These are phyloP conservation scores for Thalassia testudinum DNA, from an alignment of 116 monocot genomes.

Conservation along the genomic window DNA sequence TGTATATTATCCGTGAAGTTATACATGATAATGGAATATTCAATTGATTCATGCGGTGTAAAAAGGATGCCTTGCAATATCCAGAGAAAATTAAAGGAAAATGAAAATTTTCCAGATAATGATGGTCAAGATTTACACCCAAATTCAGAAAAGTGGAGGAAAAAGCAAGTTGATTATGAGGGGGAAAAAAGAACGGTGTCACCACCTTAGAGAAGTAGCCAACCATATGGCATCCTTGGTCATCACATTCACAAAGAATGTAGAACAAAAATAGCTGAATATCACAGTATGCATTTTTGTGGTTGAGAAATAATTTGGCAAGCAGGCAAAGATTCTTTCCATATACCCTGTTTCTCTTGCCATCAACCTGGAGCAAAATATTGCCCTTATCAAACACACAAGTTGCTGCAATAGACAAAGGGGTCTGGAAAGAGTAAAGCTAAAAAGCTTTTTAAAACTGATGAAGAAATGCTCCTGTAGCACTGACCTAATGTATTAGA, in stretches of 20 bases:
- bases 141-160: too few relatives aligned
- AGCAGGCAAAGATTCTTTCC: conserved; percentile 64
- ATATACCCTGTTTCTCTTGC: conserved; percentile 79
- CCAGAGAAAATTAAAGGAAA: too few relatives aligned
- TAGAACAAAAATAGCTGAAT: conserved; percentile 69
- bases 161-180: too few relatives aligned
- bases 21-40: too few relatives aligned
- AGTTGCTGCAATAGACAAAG: background rate
- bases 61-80: too few relatives aligned
- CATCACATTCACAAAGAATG: conserved; percentile 79
- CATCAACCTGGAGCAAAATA: conserved; percentile 44
- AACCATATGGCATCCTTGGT: too few relatives aligned
- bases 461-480: background rate
- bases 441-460: background rate
- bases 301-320: conserved; percentile 71
- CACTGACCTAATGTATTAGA: too few relatives aligned
- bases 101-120: too few relatives aligned
- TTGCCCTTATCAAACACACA: background rate
- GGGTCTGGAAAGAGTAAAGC: background rate
- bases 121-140: too few relatives aligned
- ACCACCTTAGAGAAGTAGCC: conserved; percentile 79
- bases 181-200: too few relatives aligned
- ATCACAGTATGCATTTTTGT: conserved; percentile 60
- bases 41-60: too few relatives aligned
- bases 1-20: too few relatives aligned